Conservation (phyloP, 495 filamentous ascomycete species). For the Cudoniella acicularis region DNA sequence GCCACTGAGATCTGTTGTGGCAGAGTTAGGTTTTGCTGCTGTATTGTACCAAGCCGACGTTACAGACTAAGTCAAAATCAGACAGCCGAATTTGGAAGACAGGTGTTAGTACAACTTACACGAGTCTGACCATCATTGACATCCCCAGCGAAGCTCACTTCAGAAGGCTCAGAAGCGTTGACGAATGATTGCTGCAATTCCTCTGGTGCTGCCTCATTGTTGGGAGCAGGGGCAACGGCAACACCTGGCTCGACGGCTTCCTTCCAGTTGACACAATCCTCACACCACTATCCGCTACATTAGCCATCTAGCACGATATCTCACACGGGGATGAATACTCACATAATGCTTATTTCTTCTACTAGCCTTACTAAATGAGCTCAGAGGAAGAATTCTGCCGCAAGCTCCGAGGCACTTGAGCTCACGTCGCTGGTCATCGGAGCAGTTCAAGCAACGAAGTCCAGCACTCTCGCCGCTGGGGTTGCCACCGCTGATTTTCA, state of each 20-base stretch:
- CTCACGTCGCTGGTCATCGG: conserved; percentile 30
- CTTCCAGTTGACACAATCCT: conserved; percentile 49
- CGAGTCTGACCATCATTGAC: not conserved
- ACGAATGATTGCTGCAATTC: not conserved
- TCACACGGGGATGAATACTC: conserved; percentile 34
- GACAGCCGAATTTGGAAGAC: not conserved
- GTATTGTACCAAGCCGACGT: not conserved
- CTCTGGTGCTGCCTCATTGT: not conserved
- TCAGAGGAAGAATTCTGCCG: conserved; percentile 36
- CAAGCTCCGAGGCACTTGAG: conserved; percentile 42
- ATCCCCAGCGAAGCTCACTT: not conserved
- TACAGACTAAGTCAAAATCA: not conserved
- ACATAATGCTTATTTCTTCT: conserved; percentile 41
- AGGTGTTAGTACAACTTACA: not conserved
- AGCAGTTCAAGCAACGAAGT: conserved; percentile 11
- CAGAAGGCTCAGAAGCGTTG: not conserved
- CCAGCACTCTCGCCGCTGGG: conserved; percentile 10
- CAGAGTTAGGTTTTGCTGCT: not conserved
- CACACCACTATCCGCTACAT: conserved; percentile 44
- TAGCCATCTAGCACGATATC: not conserved
- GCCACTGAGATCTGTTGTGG: not conserved
- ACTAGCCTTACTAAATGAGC: conserved; percentile 55
- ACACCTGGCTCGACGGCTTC: conserved; percentile 7
- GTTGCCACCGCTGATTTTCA: not conserved
- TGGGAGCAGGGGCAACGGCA: not conserved